Evolutionary conservation across 2,329 filamentous ascomycete genomes (phyloP).

Genomic region (Botrytis cinerea): DNA sequence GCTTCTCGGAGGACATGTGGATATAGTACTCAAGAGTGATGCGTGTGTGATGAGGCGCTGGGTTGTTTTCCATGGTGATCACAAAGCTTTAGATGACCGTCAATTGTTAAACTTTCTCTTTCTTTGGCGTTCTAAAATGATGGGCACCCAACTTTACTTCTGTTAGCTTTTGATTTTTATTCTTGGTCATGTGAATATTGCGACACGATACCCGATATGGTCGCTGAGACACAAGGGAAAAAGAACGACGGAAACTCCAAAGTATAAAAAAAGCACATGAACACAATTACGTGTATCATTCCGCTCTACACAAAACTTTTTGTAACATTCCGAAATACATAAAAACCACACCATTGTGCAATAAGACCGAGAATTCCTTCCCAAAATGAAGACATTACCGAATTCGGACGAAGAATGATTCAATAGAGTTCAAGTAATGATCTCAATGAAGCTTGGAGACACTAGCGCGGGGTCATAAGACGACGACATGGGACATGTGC

Average conservation of each 20-base stretch:
- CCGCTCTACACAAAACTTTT: neutral
- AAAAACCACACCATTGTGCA: neutral
- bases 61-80: neutral
- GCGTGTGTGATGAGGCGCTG: neutral
- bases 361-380: conserved; percentile 10
- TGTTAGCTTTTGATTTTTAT: neutral
- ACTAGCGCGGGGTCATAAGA: conserved; percentile 19
- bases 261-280: neutral
- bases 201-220: neutral
- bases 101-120: neutral
- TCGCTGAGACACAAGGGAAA: neutral
- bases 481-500: conserved; percentile 24
- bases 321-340: neutral
- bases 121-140: neutral
- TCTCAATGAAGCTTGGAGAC: neutral
- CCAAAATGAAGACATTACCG: neutral
- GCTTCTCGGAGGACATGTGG: neutral
- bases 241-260: neutral
- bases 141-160: neutral
- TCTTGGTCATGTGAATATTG: neutral
- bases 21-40: neutral
- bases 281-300: neutral
- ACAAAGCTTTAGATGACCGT: neutral
- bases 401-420: conserved; percentile 9
- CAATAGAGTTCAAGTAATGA: conserved; percentile 11